Percentiles rank a stretch among this genome's conserved stretches.
These are phyloP conservation scores for Vickermania spadyakhi DNA, from an alignment of 208 protist species.

Conservation along the genomic window DNA sequence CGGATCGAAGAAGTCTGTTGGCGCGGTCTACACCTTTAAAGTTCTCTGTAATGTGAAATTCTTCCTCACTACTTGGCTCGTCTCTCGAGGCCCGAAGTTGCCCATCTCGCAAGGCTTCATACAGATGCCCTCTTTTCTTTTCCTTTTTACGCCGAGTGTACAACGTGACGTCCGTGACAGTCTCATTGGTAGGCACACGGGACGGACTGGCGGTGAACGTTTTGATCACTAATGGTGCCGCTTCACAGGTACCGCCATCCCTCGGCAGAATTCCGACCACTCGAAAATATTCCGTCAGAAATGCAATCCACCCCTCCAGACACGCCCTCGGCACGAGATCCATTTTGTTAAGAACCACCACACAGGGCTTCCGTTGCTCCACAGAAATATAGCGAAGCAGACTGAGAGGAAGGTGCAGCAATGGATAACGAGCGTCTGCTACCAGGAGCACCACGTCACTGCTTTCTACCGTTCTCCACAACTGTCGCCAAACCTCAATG, in stretches of 20 bases:
- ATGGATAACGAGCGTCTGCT: constrained; percentile 91
- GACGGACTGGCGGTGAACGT: constrained; percentile 72
- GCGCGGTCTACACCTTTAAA: constrained; percentile 73
- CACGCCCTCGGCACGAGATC: constrained; percentile 71
- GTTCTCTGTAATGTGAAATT: constrained; percentile 25
- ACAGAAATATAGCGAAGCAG: constrained; percentile 88
- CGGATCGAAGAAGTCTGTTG: constrained; percentile 34
- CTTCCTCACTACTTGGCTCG: constrained; percentile 9
- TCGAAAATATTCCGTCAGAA: constrained; percentile 50
- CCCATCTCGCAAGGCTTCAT: constrained; percentile 52
- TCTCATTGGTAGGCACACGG: constrained; percentile 1
- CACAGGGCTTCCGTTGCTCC: constrained; percentile 77
- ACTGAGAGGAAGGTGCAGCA: constrained; percentile 91
- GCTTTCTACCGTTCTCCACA: constrained; percentile 95
- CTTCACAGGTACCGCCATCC: background rate
- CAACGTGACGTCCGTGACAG: constrained; percentile 12
- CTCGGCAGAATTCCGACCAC: background rate
- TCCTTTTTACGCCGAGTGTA: constrained; percentile 33
- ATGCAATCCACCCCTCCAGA: constrained; percentile 59
- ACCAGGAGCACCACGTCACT: constrained; percentile 94
- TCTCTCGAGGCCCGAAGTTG: constrained; percentile 4
- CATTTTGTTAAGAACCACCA: constrained; percentile 95
- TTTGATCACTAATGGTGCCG: constrained; percentile 19
- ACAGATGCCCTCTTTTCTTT: constrained; percentile 48
- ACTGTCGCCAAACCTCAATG: constrained; percentile 97